Evolutionary conservation across 495 filamentous ascomycete species (phyloP).

Genomic region (Cercophora samala): DNA sequence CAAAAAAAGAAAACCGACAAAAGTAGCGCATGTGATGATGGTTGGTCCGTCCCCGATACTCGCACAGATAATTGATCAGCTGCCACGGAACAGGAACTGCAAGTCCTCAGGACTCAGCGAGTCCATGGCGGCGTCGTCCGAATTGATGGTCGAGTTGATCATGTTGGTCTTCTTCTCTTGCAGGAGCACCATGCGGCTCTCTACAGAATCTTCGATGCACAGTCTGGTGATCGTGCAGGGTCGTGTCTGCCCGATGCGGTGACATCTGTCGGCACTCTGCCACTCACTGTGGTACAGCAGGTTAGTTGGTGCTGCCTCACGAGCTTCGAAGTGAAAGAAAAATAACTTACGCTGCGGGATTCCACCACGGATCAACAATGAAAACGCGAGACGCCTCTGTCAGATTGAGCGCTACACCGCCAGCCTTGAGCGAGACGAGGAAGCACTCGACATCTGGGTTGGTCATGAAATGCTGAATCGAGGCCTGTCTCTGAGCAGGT

Average conservation of each 20-base stretch:
- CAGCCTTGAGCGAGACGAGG: conserved; percentile 89
- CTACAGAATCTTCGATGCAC: conserved; percentile 93
- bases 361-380: conserved; percentile 98
- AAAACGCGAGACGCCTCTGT: conserved; percentile 93
- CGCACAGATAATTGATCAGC: conserved; percentile 12
- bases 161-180: conserved; percentile 98
- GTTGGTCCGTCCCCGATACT: background rate
- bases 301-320: background rate
- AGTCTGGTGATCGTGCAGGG: conserved; percentile 92
- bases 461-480: conserved; percentile 90
- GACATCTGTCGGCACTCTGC: conserved; percentile 94
- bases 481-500: conserved; percentile 83
- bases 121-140: conserved; percentile 82
- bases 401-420: conserved; percentile 90
- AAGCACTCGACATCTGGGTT: conserved; percentile 91
- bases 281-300: conserved; percentile 57
- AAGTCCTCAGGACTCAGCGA: conserved; percentile 87
- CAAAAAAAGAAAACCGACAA: background rate
- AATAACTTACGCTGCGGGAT: conserved; percentile 68
- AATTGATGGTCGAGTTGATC: conserved; percentile 93
- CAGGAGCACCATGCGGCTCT: conserved; percentile 86
- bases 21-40: background rate
- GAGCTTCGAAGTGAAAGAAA: background rate
- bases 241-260: conserved; percentile 91
- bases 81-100: conserved; percentile 86